These are phyloP conservation scores for Tylopilus balloui DNA, from an alignment of 768 basidiomycete genomes.

Conservation along the genomic window DNA sequence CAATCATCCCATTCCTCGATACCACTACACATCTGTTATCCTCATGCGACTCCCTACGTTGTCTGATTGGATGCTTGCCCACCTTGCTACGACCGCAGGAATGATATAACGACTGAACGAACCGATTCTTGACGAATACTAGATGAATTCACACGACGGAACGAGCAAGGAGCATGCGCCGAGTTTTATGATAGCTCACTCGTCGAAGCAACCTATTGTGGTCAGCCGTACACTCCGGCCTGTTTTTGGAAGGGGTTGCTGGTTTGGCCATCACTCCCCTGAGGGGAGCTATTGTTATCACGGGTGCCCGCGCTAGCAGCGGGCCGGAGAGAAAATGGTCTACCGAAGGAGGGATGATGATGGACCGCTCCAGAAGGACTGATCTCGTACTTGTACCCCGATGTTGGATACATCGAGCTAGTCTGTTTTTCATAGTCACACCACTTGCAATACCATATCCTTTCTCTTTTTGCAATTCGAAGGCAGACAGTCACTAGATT, in stretches of 20 bases:
- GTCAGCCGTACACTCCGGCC: conserved; percentile 11
- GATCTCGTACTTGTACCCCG: conserved; percentile 20
- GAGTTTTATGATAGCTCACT: conserved; percentile 19
- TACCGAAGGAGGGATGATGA: conserved; percentile 20
- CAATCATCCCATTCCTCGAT: conserved; percentile 25
- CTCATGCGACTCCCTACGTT: conserved; percentile 14
- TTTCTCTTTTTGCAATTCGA: conserved; percentile 16
- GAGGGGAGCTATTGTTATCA: conserved; percentile 21
- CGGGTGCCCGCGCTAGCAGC: conserved; percentile 31
- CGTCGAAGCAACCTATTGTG: conserved; percentile 9
- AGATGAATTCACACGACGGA: conserved; percentile 30
- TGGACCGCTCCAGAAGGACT: conserved; percentile 29
- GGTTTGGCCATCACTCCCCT: conserved; percentile 16
- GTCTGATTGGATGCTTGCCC: conserved; percentile 17
- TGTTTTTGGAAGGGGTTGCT: conserved; percentile 9
- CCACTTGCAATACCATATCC: conserved; percentile 13
- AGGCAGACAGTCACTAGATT: background rate
- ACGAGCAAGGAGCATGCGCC: conserved; percentile 23
- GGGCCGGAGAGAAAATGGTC: conserved; percentile 29
- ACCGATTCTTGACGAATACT: conserved; percentile 36
- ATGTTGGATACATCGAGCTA: conserved; percentile 19
- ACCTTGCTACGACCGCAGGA: conserved; percentile 32
- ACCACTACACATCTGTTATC: conserved; percentile 17
- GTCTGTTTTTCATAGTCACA: conserved; percentile 24
- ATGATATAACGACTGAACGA: conserved; percentile 32